Base-by-base conservation (phyloP, 192 early-diverging fungal species). In the Podila epicladia region DNA sequence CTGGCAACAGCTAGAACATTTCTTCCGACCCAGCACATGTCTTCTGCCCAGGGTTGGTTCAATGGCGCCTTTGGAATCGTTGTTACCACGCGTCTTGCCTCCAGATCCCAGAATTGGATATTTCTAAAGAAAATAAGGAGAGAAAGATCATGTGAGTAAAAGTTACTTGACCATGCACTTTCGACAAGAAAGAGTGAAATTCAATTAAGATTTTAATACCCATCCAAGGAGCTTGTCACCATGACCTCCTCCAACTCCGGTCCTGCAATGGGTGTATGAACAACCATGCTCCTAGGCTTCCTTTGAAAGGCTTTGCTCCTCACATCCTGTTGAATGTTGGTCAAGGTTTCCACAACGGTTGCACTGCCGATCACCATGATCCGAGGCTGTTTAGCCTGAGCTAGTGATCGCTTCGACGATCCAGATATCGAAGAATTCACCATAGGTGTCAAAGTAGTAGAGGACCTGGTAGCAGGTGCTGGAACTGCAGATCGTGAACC, bases 41-140 rank as follows among this genome's bases (percentile, higher is more conserved):
- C 77, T 48, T 80, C 77, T 26, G 71, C 62, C 77, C 77, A 80
- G 2, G 77, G 77, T 35, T 69, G 65, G 28, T 69, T 65, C 32
- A 73, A 33, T 2, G 60, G 45, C 11, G 24, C 62, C n/a, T 73
- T 62, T 4, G 65, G 71, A 37, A 80, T 73, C 22, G 71, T 60
- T 6, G 65, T 63, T 12, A 69, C 49, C 13, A 69, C 55, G 11
- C 62, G 53, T 24, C 57, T 64, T 2, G 33, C 61, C 22, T 69
- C 67, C 37, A 80, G 49, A 31, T 80, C 77, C 77, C 77, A 80
- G 20, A 80, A 80, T 3, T 73, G n/a, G 31, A 80, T 64, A n/a
- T 71, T 49, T 32, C 77, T 80, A 72, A 1, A 37, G 28, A 5
- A 22, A 50, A 61, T 13, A 62, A 31, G 2, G n/a, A 51, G 31